phyloP scores from a whole-genome alignment of 1,139 yeast species.

The Saccharomyces hybrid region DNA sequence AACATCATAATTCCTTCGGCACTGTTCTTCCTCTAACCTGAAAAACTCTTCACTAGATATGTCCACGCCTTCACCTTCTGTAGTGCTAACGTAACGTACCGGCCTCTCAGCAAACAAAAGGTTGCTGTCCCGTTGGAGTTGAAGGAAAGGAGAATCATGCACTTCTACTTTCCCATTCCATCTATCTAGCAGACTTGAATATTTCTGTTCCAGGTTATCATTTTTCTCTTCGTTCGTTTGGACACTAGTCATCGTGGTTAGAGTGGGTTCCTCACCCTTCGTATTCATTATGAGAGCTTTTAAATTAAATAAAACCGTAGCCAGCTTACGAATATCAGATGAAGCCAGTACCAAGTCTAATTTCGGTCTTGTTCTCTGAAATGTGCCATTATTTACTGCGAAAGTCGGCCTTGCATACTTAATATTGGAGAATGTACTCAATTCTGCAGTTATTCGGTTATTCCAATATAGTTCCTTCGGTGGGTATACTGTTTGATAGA shows the following conservation, averaged over 20 bases:
- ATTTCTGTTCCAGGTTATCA: not conserved
- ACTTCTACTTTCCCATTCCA: not conserved
- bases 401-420: slow-evolving; percentile 17
- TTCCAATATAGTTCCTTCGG: slow-evolving; percentile 10
- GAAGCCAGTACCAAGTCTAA: slow-evolving; percentile 15
- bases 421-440: slow-evolving; percentile 13
- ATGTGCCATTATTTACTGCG: slow-evolving; percentile 2
- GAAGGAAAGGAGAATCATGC: not conserved
- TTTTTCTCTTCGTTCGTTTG: not conserved
- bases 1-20: not conserved
- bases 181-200: not conserved
- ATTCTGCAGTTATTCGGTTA: slow-evolving; percentile 5
- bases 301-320: slow-evolving; percentile 11
- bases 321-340: slow-evolving; percentile 7
- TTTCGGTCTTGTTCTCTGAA: slow-evolving; percentile 6
- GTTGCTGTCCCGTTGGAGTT: not conserved
- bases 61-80: not conserved
- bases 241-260: not conserved
- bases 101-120: not conserved
- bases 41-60: not conserved
- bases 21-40: not conserved
- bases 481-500: slow-evolving; percentile 5
- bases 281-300: slow-evolving; percentile 5
- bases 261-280: not conserved
- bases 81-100: not conserved